phyloP scores from a whole-genome alignment of 2,329 filamentous ascomycete species.

The Pestalotiopsis sp. region DNA sequence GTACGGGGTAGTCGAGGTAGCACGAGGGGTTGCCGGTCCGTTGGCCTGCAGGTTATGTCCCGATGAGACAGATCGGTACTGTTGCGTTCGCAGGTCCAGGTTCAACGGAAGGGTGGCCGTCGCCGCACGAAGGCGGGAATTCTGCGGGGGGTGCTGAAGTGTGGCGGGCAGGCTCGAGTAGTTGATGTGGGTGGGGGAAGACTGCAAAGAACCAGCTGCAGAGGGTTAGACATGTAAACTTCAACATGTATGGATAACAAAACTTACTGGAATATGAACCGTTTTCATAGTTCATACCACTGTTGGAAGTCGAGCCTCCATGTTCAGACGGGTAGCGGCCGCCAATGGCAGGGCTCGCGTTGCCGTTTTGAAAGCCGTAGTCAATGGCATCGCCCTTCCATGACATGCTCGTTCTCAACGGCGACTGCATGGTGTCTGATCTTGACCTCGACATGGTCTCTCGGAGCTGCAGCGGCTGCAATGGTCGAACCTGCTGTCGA shows the following conservation, averaged over 20 bases:
- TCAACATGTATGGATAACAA: not conserved
- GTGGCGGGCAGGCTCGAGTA: constrained; percentile 46
- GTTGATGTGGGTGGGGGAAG: constrained; percentile 49
- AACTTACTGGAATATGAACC: constrained; percentile 55
- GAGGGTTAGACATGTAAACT: not conserved
- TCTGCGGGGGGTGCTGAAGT: constrained; percentile 46
- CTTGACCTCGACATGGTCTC: constrained; percentile 60
- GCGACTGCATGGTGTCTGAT: constrained; percentile 61
- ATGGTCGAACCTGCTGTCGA: constrained; percentile 49
- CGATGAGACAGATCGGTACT: constrained; percentile 32
- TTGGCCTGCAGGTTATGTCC: constrained; percentile 31
- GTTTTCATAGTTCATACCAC: constrained; percentile 51
- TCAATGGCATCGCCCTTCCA: constrained; percentile 65
- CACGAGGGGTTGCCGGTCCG: constrained; percentile 34
- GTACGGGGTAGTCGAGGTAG: constrained; percentile 42
- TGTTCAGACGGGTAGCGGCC: constrained; percentile 55
- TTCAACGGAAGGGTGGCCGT: constrained; percentile 34
- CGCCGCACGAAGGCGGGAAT: constrained; percentile 52
- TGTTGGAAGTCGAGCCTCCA: constrained; percentile 42
- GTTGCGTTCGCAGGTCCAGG: constrained; percentile 31
- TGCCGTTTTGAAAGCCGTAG: constrained; percentile 54
- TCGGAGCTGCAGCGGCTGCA: constrained; percentile 61
- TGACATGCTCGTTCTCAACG: constrained; percentile 61
- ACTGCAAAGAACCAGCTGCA: constrained; percentile 49
- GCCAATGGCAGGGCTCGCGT: constrained; percentile 47